phyloP scores from a whole-genome alignment of 2,329 filamentous ascomycete species.

The Aureobasidium sp. region DNA sequence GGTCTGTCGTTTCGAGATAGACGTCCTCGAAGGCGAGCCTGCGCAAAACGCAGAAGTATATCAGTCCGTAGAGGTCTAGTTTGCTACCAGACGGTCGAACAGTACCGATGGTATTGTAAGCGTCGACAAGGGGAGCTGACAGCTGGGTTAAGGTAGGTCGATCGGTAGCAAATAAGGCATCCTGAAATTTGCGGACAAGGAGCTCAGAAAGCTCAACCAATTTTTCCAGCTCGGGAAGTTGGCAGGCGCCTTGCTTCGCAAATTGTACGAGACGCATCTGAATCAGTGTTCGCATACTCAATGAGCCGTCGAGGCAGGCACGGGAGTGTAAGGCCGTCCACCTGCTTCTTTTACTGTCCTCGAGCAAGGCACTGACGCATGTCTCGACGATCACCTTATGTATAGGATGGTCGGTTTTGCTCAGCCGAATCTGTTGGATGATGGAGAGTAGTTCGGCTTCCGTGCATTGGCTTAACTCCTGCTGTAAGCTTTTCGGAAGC shows the following conservation, averaged over 20 bases:
- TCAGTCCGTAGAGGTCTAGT: conserved; percentile 47
- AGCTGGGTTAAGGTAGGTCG: conserved; percentile 14
- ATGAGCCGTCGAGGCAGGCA: conserved; percentile 13
- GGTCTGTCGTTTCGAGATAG: conserved; percentile 53
- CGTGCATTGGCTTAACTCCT: conserved; percentile 12
- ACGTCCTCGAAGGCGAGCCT: conserved; percentile 53
- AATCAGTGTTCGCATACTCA: conserved; percentile 5
- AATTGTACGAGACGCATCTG: conserved; percentile 10
- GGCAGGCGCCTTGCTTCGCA: conserved; percentile 9
- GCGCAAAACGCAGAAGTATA: conserved; percentile 49
- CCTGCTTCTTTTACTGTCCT: conserved; percentile 7
- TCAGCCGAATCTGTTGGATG: conserved; percentile 12
- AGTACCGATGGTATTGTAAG: background rate
- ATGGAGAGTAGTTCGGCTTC: conserved; percentile 14
- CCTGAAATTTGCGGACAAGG: conserved; percentile 11
- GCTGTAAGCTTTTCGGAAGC: conserved; percentile 13
- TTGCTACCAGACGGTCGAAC: background rate
- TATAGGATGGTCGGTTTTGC: conserved; percentile 5
- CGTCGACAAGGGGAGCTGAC: conserved; percentile 9
- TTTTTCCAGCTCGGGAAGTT: conserved; percentile 12
- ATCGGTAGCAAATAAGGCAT: conserved; percentile 28
- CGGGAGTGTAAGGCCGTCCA: conserved; percentile 13
- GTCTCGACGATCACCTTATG: conserved; percentile 9
- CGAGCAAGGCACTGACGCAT: conserved; percentile 5
- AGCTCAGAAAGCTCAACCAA: conserved; percentile 12